Conservation (phyloP, 1,284 basidiomycete genomes). For the Naganishia albida region DNA sequence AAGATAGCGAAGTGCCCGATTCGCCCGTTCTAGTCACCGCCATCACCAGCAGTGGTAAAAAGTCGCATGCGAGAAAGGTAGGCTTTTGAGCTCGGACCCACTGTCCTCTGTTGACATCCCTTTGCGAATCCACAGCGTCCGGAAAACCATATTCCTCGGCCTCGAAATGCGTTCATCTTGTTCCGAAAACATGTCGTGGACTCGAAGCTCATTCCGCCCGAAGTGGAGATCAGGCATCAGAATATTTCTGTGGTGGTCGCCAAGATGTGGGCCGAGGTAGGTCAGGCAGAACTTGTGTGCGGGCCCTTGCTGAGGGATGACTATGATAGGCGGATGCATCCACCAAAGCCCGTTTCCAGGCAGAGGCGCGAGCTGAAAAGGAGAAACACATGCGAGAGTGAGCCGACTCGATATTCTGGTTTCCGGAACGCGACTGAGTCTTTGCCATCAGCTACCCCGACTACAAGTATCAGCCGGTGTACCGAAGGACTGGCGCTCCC, state of each 20-base stretch:
- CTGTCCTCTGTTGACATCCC: neutral
- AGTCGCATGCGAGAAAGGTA: constrained; percentile 47
- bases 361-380: constrained; percentile 69
- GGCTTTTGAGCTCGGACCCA: constrained; percentile 3
- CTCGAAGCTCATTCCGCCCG: constrained; percentile 71
- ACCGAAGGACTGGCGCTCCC: constrained; percentile 45
- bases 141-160: constrained; percentile 78
- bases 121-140: constrained; percentile 47
- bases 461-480: constrained; percentile 47
- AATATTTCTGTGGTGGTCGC: constrained; percentile 55
- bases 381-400: constrained; percentile 71
- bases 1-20: constrained; percentile 12
- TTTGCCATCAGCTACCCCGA: constrained; percentile 40
- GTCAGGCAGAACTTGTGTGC: constrained; percentile 21
- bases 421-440: neutral
- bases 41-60: constrained; percentile 33
- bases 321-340: constrained; percentile 40
- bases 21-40: constrained; percentile 32
- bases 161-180: constrained; percentile 92
- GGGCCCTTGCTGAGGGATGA: constrained; percentile 56
- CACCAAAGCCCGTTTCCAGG: constrained; percentile 64
- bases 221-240: constrained; percentile 78
- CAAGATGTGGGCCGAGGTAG: constrained; percentile 51
- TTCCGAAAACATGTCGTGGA: constrained; percentile 86
- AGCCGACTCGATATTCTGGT: constrained; percentile 9